These are phyloP conservation scores for Cercospora sp. DNA, from an alignment of 2,329 filamentous ascomycete species.

Conservation along the genomic window DNA sequence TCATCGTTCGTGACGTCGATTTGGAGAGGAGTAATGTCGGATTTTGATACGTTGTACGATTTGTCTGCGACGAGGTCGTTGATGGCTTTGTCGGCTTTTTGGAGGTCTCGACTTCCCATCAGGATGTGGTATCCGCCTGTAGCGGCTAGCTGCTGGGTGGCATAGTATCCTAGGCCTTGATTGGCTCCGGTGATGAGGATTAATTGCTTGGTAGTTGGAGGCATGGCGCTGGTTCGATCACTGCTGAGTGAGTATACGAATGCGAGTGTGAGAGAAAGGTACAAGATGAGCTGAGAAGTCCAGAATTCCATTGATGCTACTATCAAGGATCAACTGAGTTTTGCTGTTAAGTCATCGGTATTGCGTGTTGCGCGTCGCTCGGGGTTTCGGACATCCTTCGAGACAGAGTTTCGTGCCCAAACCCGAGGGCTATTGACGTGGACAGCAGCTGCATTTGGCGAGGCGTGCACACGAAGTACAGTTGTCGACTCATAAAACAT, in stretches of 20 bases:
- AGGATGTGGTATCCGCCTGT: slow-evolving; percentile 46
- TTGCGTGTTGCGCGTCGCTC: background rate
- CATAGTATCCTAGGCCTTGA: slow-evolving; percentile 48
- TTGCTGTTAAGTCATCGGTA: background rate
- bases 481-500: too few relatives aligned
- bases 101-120: slow-evolving; percentile 41
- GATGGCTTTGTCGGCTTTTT: slow-evolving; percentile 41
- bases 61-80: slow-evolving; percentile 24
- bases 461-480: too few relatives aligned
- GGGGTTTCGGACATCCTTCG: background rate
- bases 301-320: background rate
- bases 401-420: background rate
- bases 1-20: slow-evolving; percentile 48
- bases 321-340: background rate
- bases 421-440: background rate
- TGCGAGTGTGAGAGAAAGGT: background rate
- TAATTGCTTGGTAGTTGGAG: background rate
- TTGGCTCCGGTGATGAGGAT: slow-evolving; percentile 46
- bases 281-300: background rate
- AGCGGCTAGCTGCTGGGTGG: slow-evolving; percentile 43
- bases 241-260: background rate
- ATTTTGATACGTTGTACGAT: slow-evolving; percentile 1
- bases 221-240: background rate
- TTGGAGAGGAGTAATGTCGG: slow-evolving; percentile 41
- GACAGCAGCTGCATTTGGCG: background rate